Conservation (phyloP, 2,329 filamentous ascomycete genomes). For the Colletotrichum gloeosporioides region DNA sequence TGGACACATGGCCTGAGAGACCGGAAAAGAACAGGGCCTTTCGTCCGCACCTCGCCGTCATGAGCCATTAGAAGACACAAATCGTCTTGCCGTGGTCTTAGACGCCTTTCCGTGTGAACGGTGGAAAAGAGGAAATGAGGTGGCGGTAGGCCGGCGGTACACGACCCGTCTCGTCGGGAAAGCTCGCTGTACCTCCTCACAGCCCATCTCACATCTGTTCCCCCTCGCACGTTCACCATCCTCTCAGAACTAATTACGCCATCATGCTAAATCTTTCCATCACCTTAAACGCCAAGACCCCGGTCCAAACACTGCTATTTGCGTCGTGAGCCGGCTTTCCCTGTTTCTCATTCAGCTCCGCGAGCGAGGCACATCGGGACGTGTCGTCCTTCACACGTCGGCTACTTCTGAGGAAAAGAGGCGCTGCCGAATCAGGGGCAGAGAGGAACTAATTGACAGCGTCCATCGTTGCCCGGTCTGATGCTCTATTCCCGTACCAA, state of each 20-base stretch:
- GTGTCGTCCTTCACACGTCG: neutral
- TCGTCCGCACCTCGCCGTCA: no score
- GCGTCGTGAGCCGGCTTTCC: neutral
- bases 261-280: neutral
- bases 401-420: neutral
- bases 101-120: neutral
- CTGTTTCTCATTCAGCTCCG: neutral
- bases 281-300: neutral
- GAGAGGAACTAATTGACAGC: neutral
- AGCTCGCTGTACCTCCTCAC: neutral
- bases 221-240: neutral
- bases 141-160: neutral
- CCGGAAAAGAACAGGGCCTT: no score
- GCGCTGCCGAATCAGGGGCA: neutral
- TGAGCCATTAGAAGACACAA: accelerated
- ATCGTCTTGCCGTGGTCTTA: no score
- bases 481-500: neutral
- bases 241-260: neutral
- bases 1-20: no score
- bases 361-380: neutral
- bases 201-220: neutral
- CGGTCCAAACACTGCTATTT: neutral
- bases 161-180: neutral
- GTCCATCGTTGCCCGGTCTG: neutral
- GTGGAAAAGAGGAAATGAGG: neutral